These are phyloP conservation scores for Aspergillus sp. DNA, from an alignment of 2,329 filamentous ascomycete genomes.

Conservation along the genomic window DNA sequence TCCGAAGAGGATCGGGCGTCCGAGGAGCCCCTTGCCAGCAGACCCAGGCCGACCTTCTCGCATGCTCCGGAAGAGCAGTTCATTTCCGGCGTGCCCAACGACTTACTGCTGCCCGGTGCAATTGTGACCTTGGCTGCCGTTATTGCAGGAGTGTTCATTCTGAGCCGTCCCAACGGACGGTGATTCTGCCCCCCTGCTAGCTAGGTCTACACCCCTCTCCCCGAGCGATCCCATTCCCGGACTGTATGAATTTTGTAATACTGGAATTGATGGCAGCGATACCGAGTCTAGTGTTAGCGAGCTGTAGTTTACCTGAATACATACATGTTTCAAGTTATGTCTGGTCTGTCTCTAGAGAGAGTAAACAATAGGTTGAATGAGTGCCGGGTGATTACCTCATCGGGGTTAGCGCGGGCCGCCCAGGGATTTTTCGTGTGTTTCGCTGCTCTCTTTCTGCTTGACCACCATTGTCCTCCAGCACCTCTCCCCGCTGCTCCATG, in stretches of 20 bases:
- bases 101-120: constrained; percentile 82
- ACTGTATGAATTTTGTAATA: constrained; percentile 1
- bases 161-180: constrained; percentile 57
- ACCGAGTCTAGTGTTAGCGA: too few species aligned
- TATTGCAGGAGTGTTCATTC: constrained; percentile 84
- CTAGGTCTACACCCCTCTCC: constrained; percentile 1
- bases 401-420: constrained; percentile 10
- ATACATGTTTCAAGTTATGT: too few species aligned
- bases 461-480: constrained; percentile 1
- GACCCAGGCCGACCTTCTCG: constrained; percentile 36
- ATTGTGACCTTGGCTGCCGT: constrained; percentile 93
- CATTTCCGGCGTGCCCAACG: constrained; percentile 86
- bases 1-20: constrained; percentile 47
- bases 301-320: too few species aligned
- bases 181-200: constrained; percentile 13
- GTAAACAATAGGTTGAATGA: constrained; percentile 6
- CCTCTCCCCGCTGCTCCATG: constrained; percentile 11
- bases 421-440: constrained; percentile 7
- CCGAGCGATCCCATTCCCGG: constrained; percentile 4
- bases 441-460: constrained; percentile 6
- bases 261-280: too few species aligned
- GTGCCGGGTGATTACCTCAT: constrained; percentile 7
- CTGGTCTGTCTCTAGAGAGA: too few species aligned
- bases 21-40: constrained; percentile 32
- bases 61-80: constrained; percentile 60